phyloP scores from a whole-genome alignment of 768 basidiomycete genomes.

The Auricularia auricula-judae region DNA sequence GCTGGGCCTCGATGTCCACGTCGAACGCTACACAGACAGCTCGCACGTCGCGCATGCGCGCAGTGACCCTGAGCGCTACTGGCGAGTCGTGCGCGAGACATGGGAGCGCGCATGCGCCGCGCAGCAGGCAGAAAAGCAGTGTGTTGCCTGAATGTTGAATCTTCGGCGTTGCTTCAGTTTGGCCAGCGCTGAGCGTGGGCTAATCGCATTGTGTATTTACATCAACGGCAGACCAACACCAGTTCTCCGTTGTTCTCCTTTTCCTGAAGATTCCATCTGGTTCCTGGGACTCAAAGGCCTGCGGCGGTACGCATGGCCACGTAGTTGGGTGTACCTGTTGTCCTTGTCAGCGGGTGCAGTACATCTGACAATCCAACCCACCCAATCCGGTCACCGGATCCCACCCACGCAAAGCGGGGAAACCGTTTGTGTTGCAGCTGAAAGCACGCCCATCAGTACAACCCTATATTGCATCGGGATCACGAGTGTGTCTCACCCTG shows the following conservation, averaged over 20 bases:
- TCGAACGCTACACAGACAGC: slow-evolving; percentile 23
- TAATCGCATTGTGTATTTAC: no score
- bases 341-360: not conserved
- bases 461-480: slow-evolving; percentile 24
- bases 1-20: slow-evolving; percentile 16
- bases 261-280: no score
- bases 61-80: slow-evolving; percentile 15
- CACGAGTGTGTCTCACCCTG: slow-evolving; percentile 41
- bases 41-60: slow-evolving; percentile 24
- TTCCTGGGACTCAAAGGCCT: not conserved
- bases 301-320: not conserved
- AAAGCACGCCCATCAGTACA: not conserved
- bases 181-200: not conserved
- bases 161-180: not conserved
- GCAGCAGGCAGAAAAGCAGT: not conserved
- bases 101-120: slow-evolving; percentile 9
- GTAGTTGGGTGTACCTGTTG: not conserved
- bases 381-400: slow-evolving; percentile 8
- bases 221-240: no score
- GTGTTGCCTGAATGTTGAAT: not conserved
- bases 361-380: not conserved
- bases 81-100: slow-evolving; percentile 9
- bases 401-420: slow-evolving; percentile 7
- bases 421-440: not conserved
- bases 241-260: no score